Conservation (phyloP, 371 early-diverging fungal genomes). For the Lichtheimia corymbifera region DNA sequence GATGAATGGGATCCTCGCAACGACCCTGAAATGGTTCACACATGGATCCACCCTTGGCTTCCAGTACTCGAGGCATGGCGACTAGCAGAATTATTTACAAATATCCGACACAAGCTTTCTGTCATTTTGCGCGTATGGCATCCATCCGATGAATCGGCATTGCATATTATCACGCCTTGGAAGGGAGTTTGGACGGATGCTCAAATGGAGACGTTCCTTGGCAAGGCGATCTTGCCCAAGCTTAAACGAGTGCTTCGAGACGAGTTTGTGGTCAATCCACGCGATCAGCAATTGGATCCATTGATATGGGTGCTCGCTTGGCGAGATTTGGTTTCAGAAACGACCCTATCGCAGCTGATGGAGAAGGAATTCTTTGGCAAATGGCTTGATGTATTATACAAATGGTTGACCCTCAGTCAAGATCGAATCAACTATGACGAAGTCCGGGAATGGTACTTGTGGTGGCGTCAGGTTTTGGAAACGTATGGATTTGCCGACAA, state of each 20-base stretch:
- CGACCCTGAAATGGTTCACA: conserved; percentile 70
- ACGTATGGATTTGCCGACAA: conserved; percentile 45
- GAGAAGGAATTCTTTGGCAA: conserved; percentile 79
- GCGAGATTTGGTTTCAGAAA: conserved; percentile 57
- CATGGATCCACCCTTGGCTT: conserved; percentile 88
- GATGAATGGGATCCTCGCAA: conserved; percentile 71
- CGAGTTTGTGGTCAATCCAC: conserved; percentile 77
- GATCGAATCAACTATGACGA: conserved; percentile 61
- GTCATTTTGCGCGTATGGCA: conserved; percentile 67
- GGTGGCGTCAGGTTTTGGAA: conserved; percentile 71
- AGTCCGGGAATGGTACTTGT: conserved; percentile 67
- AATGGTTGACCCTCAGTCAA: conserved; percentile 62
- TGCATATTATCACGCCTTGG: conserved; percentile 70
- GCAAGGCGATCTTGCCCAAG: conserved; percentile 70
- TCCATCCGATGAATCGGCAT: conserved; percentile 62
- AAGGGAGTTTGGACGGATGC: conserved; percentile 62
- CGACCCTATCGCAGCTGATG: conserved; percentile 60
- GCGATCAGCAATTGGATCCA: conserved; percentile 63
- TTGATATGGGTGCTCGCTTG: conserved; percentile 67
- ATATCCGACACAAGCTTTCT: conserved; percentile 67
- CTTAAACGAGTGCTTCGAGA: conserved; percentile 60
- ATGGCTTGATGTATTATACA: conserved; percentile 68
- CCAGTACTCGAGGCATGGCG: conserved; percentile 63
- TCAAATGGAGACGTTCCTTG: conserved; percentile 62
- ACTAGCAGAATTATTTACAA: conserved; percentile 58